Conservation (phyloP, 2,329 filamentous ascomycete species). For the Pseudogymnoascus sp. region DNA sequence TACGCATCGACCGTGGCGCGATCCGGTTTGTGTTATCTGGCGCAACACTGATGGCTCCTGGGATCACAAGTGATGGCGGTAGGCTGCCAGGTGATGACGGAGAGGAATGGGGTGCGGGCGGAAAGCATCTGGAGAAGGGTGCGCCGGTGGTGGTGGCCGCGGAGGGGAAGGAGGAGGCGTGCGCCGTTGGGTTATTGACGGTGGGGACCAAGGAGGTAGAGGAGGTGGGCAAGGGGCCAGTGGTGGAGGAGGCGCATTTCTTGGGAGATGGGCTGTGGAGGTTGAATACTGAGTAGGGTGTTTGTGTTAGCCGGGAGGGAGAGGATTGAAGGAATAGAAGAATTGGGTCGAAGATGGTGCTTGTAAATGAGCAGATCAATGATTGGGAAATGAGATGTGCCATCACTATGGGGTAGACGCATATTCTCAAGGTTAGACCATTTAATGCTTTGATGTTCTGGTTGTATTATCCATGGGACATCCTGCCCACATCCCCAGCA, state of each 20-base stretch:
- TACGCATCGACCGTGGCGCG: slow-evolving; percentile 89
- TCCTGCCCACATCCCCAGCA: background rate
- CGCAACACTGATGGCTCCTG: slow-evolving; percentile 92
- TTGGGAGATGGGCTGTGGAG: slow-evolving; percentile 90
- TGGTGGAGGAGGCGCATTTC: slow-evolving; percentile 89
- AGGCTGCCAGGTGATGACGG: slow-evolving; percentile 51
- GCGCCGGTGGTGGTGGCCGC: slow-evolving; percentile 82
- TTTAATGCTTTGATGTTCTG: background rate
- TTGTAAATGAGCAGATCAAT: background rate
- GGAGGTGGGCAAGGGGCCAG: slow-evolving; percentile 87
- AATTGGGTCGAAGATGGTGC: background rate
- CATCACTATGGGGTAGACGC: background rate
- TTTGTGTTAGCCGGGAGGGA: background rate
- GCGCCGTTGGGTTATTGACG: slow-evolving; percentile 76
- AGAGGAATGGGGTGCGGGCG: slow-evolving; percentile 31
- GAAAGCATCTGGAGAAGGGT: slow-evolving; percentile 67
- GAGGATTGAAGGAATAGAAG: background rate
- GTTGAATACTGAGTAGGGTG: slow-evolving; percentile 22
- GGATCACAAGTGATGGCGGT: slow-evolving; percentile 77
- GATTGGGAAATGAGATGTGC: background rate
- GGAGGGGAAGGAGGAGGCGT: slow-evolving; percentile 89
- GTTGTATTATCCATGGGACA: background rate
- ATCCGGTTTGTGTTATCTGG: slow-evolving; percentile 94
- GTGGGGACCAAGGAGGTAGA: slow-evolving; percentile 87
- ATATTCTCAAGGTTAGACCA: background rate